Base-by-base conservation (phyloP, 768 basidiomycete genomes). In the Hygrocybe punicea region DNA sequence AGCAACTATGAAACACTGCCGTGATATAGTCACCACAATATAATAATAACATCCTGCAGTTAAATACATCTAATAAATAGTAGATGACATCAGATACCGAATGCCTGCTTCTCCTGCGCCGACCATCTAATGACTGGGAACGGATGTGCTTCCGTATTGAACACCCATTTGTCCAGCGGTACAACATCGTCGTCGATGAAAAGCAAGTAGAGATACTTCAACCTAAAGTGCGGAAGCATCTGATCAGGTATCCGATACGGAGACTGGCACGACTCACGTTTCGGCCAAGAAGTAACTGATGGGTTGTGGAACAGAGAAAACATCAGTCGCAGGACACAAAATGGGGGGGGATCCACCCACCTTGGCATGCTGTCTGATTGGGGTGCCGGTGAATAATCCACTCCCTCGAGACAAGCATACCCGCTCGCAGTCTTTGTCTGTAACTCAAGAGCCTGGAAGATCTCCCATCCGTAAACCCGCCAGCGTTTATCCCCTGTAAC, bases 81-180 rank as follows among this genome's bases (percentile, higher is more conserved):
- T 29, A 29, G 4, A 29, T 21, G 34, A 6, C 13, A 29, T 33
- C 7, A 51, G 5, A 51, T 51, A 21, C 44, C 48, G 23, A 54
- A 56, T 36, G 54, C 47, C 19, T 44, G 14, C 34, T 23, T 56
- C 35, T 88, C 84, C 73, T 77, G 74, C 33, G 73, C 63, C 13
- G 66, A 80, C 89, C 86, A 89, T 21, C 77, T 64, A 58, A 89
- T 86, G 23, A 89, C 76, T 2, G 87, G 89, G n/a, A 92, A 68
- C 16, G 91, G 90, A 64, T 92, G 91, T 21, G 88, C 91, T 66
- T 84, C 81, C 0, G 83, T 83, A 58, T 84, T 84, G 59, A 84
- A 82, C 11, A 84, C 82, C 80, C 81, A 84, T 49, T 77, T 64
- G 16, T 81, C 72, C 14, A 84, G 61, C 4, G 78, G 73, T 16